Percentiles rank a stretch among this genome's conserved stretches.
These are phyloP conservation scores for Myxozyma neglecta DNA, from an alignment of 805 yeast species.

Conservation along the genomic window DNA sequence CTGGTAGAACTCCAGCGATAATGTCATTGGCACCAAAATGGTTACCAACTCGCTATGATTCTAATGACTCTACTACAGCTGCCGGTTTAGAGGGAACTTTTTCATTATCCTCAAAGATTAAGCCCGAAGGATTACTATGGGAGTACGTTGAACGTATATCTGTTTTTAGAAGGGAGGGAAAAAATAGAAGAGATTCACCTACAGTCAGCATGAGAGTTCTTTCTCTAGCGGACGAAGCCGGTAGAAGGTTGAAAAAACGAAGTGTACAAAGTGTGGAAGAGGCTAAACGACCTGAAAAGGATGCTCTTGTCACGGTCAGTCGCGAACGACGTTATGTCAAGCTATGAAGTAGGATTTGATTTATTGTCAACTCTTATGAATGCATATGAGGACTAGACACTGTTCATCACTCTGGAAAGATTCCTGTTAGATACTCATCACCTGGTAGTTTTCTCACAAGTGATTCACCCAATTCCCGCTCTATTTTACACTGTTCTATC, in stretches of 20 bases:
- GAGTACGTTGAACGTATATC: constrained; percentile 41
- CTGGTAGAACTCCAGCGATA: constrained; percentile 27
- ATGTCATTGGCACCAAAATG: constrained; percentile 36
- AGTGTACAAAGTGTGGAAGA: constrained; percentile 28
- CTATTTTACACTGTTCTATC: constrained; percentile 16
- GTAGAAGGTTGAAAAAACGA: constrained; percentile 26
- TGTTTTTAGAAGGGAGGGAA: constrained; percentile 40
- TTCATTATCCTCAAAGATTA: constrained; percentile 19
- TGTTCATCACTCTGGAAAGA: constrained; percentile 1
- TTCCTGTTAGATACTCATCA: constrained; percentile 7
- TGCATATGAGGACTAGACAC: background rate
- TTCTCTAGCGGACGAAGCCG: constrained; percentile 31
- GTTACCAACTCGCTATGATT: constrained; percentile 26
- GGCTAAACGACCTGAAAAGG: constrained; percentile 25
- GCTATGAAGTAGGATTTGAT: background rate
- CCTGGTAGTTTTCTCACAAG: constrained; percentile 65
- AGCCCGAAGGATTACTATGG: constrained; percentile 38
- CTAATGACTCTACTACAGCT: background rate
- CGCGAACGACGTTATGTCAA: constrained; percentile 12
- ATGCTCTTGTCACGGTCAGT: constrained; percentile 30
- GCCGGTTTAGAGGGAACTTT: constrained; percentile 5
- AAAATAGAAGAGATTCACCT: constrained; percentile 39
- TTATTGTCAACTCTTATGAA: background rate
- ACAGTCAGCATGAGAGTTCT: constrained; percentile 29
- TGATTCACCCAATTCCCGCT: constrained; percentile 41